These are phyloP conservation scores for Podospora sp. DNA, from an alignment of 495 filamentous ascomycete species.

Conservation along the genomic window DNA sequence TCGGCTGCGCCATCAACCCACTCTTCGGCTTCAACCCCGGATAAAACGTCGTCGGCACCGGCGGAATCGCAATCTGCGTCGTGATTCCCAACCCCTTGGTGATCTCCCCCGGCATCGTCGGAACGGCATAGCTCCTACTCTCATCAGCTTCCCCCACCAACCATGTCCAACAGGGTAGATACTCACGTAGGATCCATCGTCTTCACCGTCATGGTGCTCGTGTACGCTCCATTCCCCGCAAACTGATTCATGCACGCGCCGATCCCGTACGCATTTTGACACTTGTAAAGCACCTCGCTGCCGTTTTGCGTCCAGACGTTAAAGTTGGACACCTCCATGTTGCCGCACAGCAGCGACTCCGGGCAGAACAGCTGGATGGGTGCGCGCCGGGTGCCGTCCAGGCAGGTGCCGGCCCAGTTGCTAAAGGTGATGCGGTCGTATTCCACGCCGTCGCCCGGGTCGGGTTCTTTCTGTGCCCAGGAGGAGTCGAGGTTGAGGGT, in stretches of 20 bases:
- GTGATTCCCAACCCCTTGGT: conserved; percentile 47
- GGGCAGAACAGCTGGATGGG: conserved; percentile 48
- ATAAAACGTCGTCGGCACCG: conserved; percentile 59
- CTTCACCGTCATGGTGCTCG: conserved; percentile 19
- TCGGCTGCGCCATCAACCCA: conserved; percentile 1
- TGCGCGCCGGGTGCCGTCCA: conserved; percentile 51
- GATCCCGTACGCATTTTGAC: conserved; percentile 31
- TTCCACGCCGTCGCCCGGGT: conserved; percentile 50
- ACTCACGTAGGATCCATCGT: conserved; percentile 21
- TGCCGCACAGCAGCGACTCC: conserved; percentile 46
- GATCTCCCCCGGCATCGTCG: conserved; percentile 54
- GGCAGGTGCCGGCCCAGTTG: conserved; percentile 61
- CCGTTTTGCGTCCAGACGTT: conserved; percentile 59
- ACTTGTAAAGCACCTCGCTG: conserved; percentile 21
- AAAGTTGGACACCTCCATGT: conserved; percentile 56
- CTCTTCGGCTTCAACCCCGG: conserved; percentile 45
- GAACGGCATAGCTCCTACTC: conserved; percentile 44
- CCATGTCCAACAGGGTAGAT: background rate
- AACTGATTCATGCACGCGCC: conserved; percentile 26
- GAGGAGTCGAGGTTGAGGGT: conserved; percentile 40
- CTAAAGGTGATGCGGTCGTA: conserved; percentile 53
- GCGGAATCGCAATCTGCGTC: conserved; percentile 52
- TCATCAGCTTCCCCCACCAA: background rate
- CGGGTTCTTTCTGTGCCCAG: conserved; percentile 26
- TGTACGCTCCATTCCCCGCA: conserved; percentile 14